Evolutionary conservation across 345 rosid genomes (phyloP).

Genomic region (Melaleuca quinquenervia): DNA sequence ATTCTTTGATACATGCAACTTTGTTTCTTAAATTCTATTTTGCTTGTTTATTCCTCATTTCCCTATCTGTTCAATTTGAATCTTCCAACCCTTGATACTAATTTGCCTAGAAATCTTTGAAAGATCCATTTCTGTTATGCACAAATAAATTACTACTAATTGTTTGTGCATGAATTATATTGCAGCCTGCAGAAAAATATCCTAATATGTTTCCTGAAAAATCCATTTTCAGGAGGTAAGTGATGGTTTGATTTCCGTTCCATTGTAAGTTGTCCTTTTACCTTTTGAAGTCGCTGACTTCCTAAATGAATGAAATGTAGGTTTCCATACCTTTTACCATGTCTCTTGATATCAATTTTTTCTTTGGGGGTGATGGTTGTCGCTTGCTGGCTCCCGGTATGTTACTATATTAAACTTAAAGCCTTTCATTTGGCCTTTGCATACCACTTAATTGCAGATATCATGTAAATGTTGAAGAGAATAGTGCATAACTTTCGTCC

Average conservation of each 20-base stretch:
- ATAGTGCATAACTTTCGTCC: not conserved
- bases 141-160: too few species aligned
- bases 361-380: slow-evolving; percentile 28
- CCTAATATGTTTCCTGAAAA: slow-evolving; percentile 35
- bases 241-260: not conserved
- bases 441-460: not conserved
- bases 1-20: not conserved
- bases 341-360: slow-evolving; percentile 55
- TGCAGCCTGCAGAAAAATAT: slow-evolving; percentile 67
- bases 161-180: not conserved
- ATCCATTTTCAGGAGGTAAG: slow-evolving; percentile 61
- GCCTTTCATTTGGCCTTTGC: not conserved
- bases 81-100: too few species aligned
- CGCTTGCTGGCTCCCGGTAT: slow-evolving; percentile 55
- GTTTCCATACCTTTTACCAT: slow-evolving; percentile 77
- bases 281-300: not conserved
- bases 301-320: slow-evolving; percentile 18
- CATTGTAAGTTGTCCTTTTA: not conserved
- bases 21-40: not conserved
- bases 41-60: not conserved
- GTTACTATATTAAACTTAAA: slow-evolving; percentile 4
- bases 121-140: not conserved
- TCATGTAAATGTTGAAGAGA: not conserved
- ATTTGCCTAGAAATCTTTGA: too few species aligned
- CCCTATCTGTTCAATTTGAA: too few species aligned